Conservation (phyloP, 805 yeast species). For the Cyberlindnera xishuangbannaensis region DNA sequence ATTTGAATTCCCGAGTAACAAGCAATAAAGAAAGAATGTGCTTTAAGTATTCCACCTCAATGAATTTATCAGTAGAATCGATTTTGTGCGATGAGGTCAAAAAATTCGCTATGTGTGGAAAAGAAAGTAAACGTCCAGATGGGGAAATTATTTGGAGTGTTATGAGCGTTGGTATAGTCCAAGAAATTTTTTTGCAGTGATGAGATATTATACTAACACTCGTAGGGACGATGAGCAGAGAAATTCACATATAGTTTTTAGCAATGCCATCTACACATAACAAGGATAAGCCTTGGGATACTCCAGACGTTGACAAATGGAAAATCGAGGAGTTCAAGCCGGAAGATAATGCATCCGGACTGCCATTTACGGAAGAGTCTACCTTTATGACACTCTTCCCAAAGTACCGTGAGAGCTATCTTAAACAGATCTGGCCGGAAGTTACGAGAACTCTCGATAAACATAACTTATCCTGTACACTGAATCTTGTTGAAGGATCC, state of each 20-base stretch:
- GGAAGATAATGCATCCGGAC: conserved; percentile 82
- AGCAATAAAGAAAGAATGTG: too few species aligned
- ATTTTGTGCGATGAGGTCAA: not conserved
- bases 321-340: conserved; percentile 78
- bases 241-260: too few species aligned
- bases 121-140: too few species aligned
- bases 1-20: too few species aligned
- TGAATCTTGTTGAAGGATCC: conserved; percentile 92
- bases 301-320: conserved; percentile 94
- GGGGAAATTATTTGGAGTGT: too few species aligned
- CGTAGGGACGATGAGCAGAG: too few species aligned
- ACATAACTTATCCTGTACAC: conserved; percentile 72
- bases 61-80: too few species aligned
- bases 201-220: too few species aligned
- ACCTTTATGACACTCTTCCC: conserved; percentile 94
- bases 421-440: conserved; percentile 89
- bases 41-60: too few species aligned
- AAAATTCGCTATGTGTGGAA: too few species aligned
- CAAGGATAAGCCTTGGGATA: conserved; percentile 97
- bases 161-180: not conserved
- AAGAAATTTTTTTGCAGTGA: not conserved
- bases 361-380: conserved; percentile 91
- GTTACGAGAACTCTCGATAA: conserved; percentile 74
- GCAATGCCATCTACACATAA: conserved; percentile 93
- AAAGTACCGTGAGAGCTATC: conserved; percentile 87